Percentiles rank a stretch among this genome's conserved stretches.
Conservation (phyloP, 306 rosid species). For the Cicer pinnatifidum region DNA sequence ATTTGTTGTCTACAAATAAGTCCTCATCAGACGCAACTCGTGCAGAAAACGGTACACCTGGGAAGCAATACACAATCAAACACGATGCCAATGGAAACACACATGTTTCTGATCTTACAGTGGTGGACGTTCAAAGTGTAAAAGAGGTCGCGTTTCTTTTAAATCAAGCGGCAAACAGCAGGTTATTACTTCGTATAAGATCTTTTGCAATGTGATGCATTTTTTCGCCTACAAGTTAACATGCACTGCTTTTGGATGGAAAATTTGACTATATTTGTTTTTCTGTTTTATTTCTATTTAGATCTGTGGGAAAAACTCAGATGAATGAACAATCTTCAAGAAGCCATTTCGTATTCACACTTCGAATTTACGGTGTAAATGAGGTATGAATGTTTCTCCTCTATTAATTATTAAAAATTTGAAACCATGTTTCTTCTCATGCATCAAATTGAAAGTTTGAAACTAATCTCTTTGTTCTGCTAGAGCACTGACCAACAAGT, state of each 20-base stretch:
- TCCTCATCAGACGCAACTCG: slow-evolving; percentile 58
- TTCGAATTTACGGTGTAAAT: slow-evolving; percentile 82
- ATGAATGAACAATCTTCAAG: slow-evolving; percentile 98
- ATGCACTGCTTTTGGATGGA: slow-evolving; percentile 16
- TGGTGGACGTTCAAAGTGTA: slow-evolving; percentile 86
- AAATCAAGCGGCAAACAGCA: slow-evolving; percentile 87
- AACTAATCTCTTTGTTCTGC: slow-evolving; percentile 32
- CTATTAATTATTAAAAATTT: slow-evolving; percentile 3
- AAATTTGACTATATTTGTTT: slow-evolving; percentile 12
- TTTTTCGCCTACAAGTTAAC: background rate
- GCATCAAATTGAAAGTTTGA: slow-evolving; percentile 28
- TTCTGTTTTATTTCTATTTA: slow-evolving; percentile 45
- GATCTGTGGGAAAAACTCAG: slow-evolving; percentile 97
- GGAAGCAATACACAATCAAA: slow-evolving; percentile 88
- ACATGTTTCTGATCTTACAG: slow-evolving; percentile 84
- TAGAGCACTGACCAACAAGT: slow-evolving; percentile 97
- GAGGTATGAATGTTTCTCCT: slow-evolving; percentile 62
- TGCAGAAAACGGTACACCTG: slow-evolving; percentile 67
- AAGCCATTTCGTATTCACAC: slow-evolving; percentile 97
- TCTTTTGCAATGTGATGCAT: no score
- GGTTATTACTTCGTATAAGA: slow-evolving; percentile 51
- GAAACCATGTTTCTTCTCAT: slow-evolving; percentile 18
- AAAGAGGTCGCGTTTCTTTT: slow-evolving; percentile 88
- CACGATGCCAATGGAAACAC: slow-evolving; percentile 84
- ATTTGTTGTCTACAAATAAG: slow-evolving; percentile 70